Percentiles rank a stretch among this genome's conserved stretches.
Evolutionary conservation across 2,329 filamentous ascomycete genomes (phyloP).

Genomic region (Thelonectria rubi): DNA sequence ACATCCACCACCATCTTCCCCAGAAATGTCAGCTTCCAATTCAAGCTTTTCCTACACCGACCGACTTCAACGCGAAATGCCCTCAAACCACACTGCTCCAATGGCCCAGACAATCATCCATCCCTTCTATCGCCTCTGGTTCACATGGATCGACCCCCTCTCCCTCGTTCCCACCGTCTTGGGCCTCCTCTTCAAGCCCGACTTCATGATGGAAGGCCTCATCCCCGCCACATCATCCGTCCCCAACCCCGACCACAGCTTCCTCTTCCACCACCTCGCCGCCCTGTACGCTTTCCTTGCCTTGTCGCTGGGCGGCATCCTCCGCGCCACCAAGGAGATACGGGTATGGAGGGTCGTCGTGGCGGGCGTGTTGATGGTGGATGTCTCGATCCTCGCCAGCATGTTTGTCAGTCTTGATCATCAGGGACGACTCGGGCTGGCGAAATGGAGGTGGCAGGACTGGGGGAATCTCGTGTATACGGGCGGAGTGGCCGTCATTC

Average conservation of each 20-base stretch:
- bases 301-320: slow-evolving; percentile 22
- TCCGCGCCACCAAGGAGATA: slow-evolving; percentile 30
- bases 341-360: slow-evolving; percentile 35
- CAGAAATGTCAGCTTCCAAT: neutral
- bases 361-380: slow-evolving; percentile 30
- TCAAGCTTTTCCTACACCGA: neutral
- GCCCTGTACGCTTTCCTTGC: slow-evolving; percentile 31
- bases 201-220: slow-evolving; percentile 33
- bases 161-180: slow-evolving; percentile 28
- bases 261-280: slow-evolving; percentile 38
- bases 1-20: neutral
- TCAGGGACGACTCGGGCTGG: slow-evolving; percentile 23
- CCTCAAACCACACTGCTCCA: neutral
- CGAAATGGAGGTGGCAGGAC: slow-evolving; percentile 25
- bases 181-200: slow-evolving; percentile 25
- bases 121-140: slow-evolving; percentile 38
- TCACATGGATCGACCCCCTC: slow-evolving; percentile 35
- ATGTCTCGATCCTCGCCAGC: slow-evolving; percentile 32
- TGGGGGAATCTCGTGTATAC: slow-evolving; percentile 35
- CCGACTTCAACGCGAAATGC: neutral
- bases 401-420: slow-evolving; percentile 32
- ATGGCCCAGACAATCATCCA: slow-evolving; percentile 22
- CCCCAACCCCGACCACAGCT: slow-evolving; percentile 33
- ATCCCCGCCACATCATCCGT: slow-evolving; percentile 26
- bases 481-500: slow-evolving; percentile 25